Evolutionary conservation across 768 basidiomycete genomes (phyloP).

Genomic region (Kockovaella imperatae): DNA sequence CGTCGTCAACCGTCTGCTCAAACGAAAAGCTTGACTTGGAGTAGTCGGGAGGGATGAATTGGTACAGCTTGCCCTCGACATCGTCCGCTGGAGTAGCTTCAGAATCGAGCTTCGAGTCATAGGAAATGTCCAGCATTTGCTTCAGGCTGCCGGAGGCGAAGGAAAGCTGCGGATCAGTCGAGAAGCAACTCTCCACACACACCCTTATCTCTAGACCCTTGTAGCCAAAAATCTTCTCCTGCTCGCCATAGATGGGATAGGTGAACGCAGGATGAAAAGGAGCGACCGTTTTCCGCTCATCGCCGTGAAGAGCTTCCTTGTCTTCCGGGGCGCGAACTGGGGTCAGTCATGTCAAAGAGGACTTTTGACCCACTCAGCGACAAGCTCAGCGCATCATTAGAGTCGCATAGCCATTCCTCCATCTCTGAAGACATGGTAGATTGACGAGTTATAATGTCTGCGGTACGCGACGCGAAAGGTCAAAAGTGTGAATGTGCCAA

Average conservation of each 20-base stretch:
- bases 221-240: slow-evolving; percentile 94
- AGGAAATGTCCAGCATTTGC: slow-evolving; percentile 64
- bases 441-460: too few species aligned
- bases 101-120: slow-evolving; percentile 57
- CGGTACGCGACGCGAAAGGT: too few species aligned
- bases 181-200: slow-evolving; percentile 31
- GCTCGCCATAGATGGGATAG: slow-evolving; percentile 93
- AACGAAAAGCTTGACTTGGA: slow-evolving; percentile 63
- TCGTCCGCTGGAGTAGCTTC: slow-evolving; percentile 65
- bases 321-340: slow-evolving; percentile 67
- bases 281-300: slow-evolving; percentile 53
- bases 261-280: slow-evolving; percentile 83
- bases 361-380: slow-evolving; percentile 56
- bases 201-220: slow-evolving; percentile 75
- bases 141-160: slow-evolving; percentile 80
- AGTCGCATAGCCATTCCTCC: slow-evolving; percentile 67
- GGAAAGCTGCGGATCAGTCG: slow-evolving; percentile 53
- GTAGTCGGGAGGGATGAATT: slow-evolving; percentile 73
- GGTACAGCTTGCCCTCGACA: slow-evolving; percentile 64
- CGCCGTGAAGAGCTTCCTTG: slow-evolving; percentile 52
- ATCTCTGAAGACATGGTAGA: slow-evolving; percentile 31
- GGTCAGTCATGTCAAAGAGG: slow-evolving; percentile 5
- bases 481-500: too few species aligned
- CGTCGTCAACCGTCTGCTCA: slow-evolving; percentile 61
- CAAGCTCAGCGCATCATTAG: slow-evolving; percentile 67